These are phyloP conservation scores for Cyathus striatus DNA, from an alignment of 768 basidiomycete genomes.

Conservation along the genomic window DNA sequence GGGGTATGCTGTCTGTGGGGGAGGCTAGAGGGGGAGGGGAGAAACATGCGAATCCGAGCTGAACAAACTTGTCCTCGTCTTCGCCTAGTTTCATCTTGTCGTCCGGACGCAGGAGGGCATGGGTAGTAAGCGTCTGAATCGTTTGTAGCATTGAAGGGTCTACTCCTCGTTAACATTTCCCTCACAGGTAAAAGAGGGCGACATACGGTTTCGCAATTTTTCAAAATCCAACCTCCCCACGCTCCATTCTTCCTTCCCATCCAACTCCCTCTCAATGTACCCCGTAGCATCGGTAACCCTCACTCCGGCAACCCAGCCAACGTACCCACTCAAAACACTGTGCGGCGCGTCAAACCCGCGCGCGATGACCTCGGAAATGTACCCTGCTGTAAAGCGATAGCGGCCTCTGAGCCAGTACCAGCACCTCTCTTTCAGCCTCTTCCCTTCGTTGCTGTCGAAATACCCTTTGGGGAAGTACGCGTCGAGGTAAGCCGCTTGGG, in stretches of 20 bases:
- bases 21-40: no score
- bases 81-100: constrained; percentile 28
- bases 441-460: constrained; percentile 20
- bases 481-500: constrained; percentile 28
- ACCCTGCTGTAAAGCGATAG: constrained; percentile 45
- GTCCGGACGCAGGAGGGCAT: constrained; percentile 37
- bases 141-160: constrained; percentile 31
- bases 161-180: no score
- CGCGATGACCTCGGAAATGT: constrained; percentile 31
- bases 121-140: constrained; percentile 30
- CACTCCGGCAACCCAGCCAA: constrained; percentile 34
- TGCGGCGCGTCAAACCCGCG: constrained; percentile 35
- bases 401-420: constrained; percentile 44
- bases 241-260: constrained; percentile 12
- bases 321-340: constrained; percentile 33
- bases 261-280: constrained; percentile 21
- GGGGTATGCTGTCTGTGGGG: no score
- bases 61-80: constrained; percentile 34
- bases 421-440: constrained; percentile 28
- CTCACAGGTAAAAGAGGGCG: no score
- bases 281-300: constrained; percentile 34
- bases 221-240: no score
- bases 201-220: no score
- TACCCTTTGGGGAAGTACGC: constrained; percentile 29
- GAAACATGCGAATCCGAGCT: constrained; percentile 42